Evolutionary conservation across 2,329 filamentous ascomycete species (phyloP), one percentile per base, ranked within the genome.

Genomic region (Hymenotorrendiella dingleyae): DNA sequence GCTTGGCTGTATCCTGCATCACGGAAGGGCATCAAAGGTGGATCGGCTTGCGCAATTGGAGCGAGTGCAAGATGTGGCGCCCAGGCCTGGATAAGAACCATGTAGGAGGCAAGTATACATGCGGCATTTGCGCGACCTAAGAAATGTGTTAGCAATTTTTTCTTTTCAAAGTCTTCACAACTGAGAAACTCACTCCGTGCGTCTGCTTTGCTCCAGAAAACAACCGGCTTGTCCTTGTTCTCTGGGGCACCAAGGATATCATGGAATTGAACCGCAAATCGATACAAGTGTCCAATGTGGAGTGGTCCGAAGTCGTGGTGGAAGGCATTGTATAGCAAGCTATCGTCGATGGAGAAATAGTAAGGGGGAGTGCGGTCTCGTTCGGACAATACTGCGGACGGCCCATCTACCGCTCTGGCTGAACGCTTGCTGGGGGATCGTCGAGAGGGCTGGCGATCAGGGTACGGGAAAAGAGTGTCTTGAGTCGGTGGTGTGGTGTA

Each of bases 1-100:
- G 93, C 93, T 67, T 97, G 91, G 66, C 90, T 96, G 73, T 98
- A 98, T 42, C 93, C 93, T 46, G 93, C 93, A 64, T 98, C 93
- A 50, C 93, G 82, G 76, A 98, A 98, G 9, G 93, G 93, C 93
- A 98, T 98, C 71, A 95, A 78, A 19, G 93, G 93, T 33, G 93
- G 93, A 61, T 98, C 93, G 59, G 94, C 85, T 68, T 98, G 93
- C 6, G 93, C 88, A 61, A 98, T 94, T 11, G 93, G 93, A 10
- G 91, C 91, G 30, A 98, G 77, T 24, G 93, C 93, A 57, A 97
- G 72, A 70, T 98, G 93, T 40, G 93, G 93, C 35, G 93, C 87
- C 93, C 93, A 98, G 30, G 86, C 87, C 68, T 98, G 93, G 56
- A 98, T 95, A 52, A 98, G 70, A 32, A 98, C 90, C 90, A 98